Evolutionary conservation across 192 early-diverging fungal species (phyloP), one percentile per base, ranked within the genome.

Genomic region (Funneliformis mosseae): DNA sequence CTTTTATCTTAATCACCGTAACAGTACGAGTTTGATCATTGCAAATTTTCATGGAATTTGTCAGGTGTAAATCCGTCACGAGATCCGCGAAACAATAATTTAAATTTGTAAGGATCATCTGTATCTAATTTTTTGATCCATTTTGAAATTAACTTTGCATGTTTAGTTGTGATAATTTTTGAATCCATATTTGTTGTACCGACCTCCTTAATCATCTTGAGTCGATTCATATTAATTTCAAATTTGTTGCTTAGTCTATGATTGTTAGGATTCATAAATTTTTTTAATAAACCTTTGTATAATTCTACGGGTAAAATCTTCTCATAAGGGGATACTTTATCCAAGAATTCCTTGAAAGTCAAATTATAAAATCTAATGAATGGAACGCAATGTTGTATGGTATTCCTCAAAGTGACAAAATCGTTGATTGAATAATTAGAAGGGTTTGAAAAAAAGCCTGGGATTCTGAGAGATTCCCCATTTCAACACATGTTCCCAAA

Each of bases 51-150:
- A 18, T 60, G 25, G 25, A 75, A 60, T n/a, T 25, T 21, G 55
- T 16, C 7, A 10, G n/a, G 9, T 0, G 43, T 14, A 33, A 75
- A 75, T 38, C 74, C 74, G 25, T 75, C 74, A 50, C 48, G 12
- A 43, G 45, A 27, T 23, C 55, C 74, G 16, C 74, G 43, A 38
- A 60, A 33, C 11, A 75, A 18, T 39, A 75, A 60, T 10, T 59
- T 75, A 33, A 75, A 75, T 38, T 75, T 25, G 21, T 75, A 75
- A 12, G n/a, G n/a, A 43, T 64, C 11, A 48, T 48, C 46, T 27
- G 10, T 64, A 27, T 64, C 39, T 43, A n/a, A 71, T 43, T 60
- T 14, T 60, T 75, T 48, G 16, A 75, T 75, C 74, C 74, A 75
- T 23, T 21, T 38, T 4, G 74, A 21, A 28, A 75, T 75, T 43